phyloP scores from a whole-genome alignment of 2,329 filamentous ascomycete species.

The Nemania abortiva region DNA sequence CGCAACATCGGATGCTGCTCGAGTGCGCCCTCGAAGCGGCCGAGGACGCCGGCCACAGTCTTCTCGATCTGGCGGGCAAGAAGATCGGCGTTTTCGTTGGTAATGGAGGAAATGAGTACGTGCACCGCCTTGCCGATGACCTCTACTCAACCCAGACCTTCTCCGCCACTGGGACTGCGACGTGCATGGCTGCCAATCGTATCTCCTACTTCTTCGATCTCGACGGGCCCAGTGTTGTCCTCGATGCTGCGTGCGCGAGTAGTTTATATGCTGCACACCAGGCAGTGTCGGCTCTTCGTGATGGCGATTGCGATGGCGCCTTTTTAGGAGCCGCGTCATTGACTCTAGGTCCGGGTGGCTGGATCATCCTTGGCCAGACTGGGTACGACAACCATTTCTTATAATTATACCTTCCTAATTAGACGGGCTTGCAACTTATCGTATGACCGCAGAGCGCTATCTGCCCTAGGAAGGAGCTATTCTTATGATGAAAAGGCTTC shows the following conservation, averaged over 20 bases:
- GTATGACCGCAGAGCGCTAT: conserved; percentile 29
- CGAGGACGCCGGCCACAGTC: conserved; percentile 26
- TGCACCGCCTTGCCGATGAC: conserved; percentile 18
- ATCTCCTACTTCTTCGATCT: conserved; percentile 34
- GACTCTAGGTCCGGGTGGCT: conserved; percentile 25
- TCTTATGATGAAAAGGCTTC: conserved; percentile 35
- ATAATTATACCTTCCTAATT: not conserved
- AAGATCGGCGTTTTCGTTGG: conserved; percentile 28
- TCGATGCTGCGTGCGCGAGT: conserved; percentile 33
- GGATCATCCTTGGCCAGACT: conserved; percentile 27
- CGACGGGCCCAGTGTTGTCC: conserved; percentile 23
- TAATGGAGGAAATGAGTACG: conserved; percentile 10
- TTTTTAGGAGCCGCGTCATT: conserved; percentile 21
- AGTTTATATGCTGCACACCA: conserved; percentile 27
- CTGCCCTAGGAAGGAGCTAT: conserved; percentile 31
- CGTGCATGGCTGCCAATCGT: conserved; percentile 35
- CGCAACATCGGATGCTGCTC: conserved; percentile 27
- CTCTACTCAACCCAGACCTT: conserved; percentile 10
- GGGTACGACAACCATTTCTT: conserved; percentile 22
- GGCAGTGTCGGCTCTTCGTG: conserved; percentile 24
- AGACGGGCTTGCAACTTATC: not conserved
- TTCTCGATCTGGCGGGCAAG: conserved; percentile 25
- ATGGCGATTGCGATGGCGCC: conserved; percentile 27
- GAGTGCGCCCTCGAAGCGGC: conserved; percentile 31
- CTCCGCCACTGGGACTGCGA: conserved; percentile 25